phyloP scores from a whole-genome alignment of 768 basidiomycete genomes.

The Mycena indigotica region DNA sequence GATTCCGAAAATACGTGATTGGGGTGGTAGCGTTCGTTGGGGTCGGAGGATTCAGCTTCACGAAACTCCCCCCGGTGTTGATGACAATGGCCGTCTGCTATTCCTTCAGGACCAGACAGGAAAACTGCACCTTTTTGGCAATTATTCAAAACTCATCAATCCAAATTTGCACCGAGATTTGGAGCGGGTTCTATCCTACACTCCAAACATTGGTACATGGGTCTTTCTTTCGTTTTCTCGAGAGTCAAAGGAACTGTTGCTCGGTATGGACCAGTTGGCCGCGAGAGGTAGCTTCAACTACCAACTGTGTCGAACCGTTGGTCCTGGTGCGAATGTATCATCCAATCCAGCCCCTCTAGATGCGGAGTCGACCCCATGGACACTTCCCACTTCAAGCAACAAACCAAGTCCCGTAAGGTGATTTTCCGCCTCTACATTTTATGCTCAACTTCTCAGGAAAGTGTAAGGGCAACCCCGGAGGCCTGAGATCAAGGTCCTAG shows the following conservation, averaged over 20 bases:
- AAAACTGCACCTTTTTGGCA: neutral
- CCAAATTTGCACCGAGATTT: neutral
- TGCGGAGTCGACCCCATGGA: neutral
- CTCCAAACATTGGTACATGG: neutral
- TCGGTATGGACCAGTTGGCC: neutral
- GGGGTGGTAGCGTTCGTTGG: neutral
- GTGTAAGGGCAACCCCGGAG: too few species aligned
- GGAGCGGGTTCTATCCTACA: neutral
- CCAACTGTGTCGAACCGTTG: neutral
- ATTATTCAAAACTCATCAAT: neutral
- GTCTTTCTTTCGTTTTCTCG: neutral
- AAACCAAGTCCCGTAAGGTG: too few species aligned
- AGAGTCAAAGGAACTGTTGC: neutral
- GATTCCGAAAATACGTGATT: neutral
- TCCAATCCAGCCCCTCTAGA: neutral
- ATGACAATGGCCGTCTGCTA: neutral
- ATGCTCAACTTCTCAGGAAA: too few species aligned
- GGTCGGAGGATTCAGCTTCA: neutral
- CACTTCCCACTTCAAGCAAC: neutral
- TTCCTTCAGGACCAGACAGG: neutral
- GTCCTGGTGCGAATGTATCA: neutral
- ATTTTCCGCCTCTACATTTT: too few species aligned
- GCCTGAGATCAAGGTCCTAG: too few species aligned
- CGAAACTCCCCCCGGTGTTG: neutral
- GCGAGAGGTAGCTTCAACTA: neutral